phyloP scores from a whole-genome alignment of 345 rosid species.

The Fremontodendron californicum region DNA sequence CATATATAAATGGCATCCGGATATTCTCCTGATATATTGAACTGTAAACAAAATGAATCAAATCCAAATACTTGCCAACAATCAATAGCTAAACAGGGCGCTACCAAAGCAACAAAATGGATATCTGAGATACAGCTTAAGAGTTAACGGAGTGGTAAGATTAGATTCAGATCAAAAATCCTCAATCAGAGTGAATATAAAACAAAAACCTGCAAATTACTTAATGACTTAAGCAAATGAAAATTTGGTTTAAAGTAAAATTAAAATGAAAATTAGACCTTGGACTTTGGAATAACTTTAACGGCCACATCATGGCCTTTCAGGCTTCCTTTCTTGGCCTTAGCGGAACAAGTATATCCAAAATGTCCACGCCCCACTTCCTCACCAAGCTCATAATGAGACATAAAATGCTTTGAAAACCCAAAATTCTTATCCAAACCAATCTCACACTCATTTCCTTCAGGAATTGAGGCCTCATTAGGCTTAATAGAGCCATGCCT shows the following conservation, averaged over 20 bases:
- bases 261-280: conserved; percentile 41
- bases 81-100: not conserved
- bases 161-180: not conserved
- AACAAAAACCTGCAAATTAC: not conserved
- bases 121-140: not conserved
- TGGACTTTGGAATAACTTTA: conserved; percentile 89
- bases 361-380: conserved; percentile 96
- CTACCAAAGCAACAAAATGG: not conserved
- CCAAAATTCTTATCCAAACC: conserved; percentile 92
- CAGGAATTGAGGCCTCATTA: conserved; percentile 81
- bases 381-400: conserved; percentile 77
- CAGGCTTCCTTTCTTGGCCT: conserved; percentile 71
- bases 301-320: conserved; percentile 89
- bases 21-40: not conserved
- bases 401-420: conserved; percentile 57
- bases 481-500: conserved; percentile 86
- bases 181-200: not conserved
- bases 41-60: not conserved
- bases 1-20: not conserved
- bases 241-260: not conserved
- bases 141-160: not conserved
- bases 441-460: conserved; percentile 66
- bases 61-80: not conserved
- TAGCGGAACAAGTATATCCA: conserved; percentile 90
- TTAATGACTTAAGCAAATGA: not conserved